Conservation (phyloP, 805 yeast genomes). For the Grigorovia humatica region DNA sequence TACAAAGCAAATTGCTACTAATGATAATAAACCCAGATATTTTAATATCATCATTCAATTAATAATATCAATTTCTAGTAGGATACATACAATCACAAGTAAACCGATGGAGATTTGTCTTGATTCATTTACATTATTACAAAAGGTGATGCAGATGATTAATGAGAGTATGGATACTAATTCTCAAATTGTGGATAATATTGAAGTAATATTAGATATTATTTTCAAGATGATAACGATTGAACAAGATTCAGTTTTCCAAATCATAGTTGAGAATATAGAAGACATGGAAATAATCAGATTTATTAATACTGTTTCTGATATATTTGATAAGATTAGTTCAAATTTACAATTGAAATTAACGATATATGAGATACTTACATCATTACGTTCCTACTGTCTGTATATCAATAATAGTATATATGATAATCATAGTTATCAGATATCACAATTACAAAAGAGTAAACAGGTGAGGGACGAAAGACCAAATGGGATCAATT, state of each 20-base stretch:
- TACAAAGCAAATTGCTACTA: neutral
- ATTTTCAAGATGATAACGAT: constrained; percentile 21
- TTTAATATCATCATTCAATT: constrained; percentile 16
- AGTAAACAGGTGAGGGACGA: neutral
- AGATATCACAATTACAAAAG: neutral
- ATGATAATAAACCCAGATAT: constrained; percentile 4
- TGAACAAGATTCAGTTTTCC: constrained; percentile 21
- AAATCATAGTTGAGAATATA: constrained; percentile 9
- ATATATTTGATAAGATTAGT: constrained; percentile 19
- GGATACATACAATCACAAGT: constrained; percentile 2
- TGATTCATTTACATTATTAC: constrained; percentile 9
- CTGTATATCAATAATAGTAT: constrained; percentile 8
- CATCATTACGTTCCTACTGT: constrained; percentile 23
- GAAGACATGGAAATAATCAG: neutral
- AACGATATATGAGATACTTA: constrained; percentile 23
- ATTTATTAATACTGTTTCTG: constrained; percentile 13
- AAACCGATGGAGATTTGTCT: constrained; percentile 7
- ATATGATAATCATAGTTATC: neutral
- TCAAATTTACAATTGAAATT: constrained; percentile 22
- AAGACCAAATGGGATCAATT: too few species aligned
- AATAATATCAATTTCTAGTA: constrained; percentile 16
- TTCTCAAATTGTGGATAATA: constrained; percentile 3
- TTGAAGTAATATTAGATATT: constrained; percentile 7
- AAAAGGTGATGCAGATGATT: constrained; percentile 8
- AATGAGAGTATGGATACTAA: constrained; percentile 7